A percentile compares a stretch with the other conserved stretches of the same genome.
phyloP scores from a whole-genome alignment of 768 basidiomycete genomes.

The Boletus subcaerulescens region DNA sequence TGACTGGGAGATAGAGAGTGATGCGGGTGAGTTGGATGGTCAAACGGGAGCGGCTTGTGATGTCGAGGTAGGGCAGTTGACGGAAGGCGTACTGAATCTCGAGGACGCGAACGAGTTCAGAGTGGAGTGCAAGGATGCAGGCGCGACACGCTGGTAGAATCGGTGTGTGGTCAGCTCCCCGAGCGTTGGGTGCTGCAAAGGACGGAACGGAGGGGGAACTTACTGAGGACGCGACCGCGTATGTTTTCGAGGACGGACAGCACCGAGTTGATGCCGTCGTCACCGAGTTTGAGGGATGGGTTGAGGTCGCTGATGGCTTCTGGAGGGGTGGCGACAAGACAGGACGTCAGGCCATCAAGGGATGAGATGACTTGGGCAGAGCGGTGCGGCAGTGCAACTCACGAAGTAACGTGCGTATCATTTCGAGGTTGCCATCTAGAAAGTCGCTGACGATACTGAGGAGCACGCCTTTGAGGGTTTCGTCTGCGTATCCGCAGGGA shows the following conservation, averaged over 20 bases:
- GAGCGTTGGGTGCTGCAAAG: too few species aligned
- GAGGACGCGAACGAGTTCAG: constrained; percentile 72
- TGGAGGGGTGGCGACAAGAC: constrained; percentile 21
- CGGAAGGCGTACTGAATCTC: constrained; percentile 79
- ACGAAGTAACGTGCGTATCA: constrained; percentile 75
- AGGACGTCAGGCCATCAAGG: neutral
- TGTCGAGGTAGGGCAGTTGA: constrained; percentile 72
- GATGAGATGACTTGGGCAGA: too few species aligned
- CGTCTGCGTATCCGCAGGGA: constrained; percentile 61
- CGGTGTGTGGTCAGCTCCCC: neutral
- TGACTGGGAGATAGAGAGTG: constrained; percentile 70
- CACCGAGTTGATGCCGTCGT: constrained; percentile 78
- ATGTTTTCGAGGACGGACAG: constrained; percentile 65
- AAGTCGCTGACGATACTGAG: constrained; percentile 78
- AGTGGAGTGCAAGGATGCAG: constrained; percentile 69
- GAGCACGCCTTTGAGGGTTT: constrained; percentile 75
- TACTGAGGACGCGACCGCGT: constrained; percentile 73
- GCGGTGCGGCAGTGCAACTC: constrained; percentile 24
- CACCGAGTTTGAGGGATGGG: constrained; percentile 70
- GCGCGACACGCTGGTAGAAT: constrained; percentile 60
- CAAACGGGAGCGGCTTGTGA: constrained; percentile 70
- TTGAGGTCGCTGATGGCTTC: constrained; percentile 79
- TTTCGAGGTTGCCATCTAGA: constrained; percentile 83
- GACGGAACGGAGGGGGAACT: constrained; percentile 1
- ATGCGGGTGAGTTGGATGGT: constrained; percentile 77